Conservation (phyloP, 208 protist species). For the Entamoeba histolytica region DNA sequence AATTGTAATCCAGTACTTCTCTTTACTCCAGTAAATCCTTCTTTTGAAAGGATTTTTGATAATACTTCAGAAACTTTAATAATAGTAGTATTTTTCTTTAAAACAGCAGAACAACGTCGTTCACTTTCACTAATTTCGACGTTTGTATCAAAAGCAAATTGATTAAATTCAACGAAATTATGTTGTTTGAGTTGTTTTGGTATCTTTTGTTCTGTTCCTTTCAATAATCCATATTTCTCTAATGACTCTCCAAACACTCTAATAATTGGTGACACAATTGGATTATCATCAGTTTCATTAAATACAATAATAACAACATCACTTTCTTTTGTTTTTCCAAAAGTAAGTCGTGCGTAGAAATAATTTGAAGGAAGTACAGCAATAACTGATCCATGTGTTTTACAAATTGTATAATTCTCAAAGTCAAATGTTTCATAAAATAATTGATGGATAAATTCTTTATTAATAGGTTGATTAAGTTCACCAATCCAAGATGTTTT, state of each 20-base stretch:
- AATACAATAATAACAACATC: neutral
- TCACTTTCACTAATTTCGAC: neutral
- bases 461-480: neutral
- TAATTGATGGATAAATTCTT: neutral
- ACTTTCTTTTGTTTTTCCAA: neutral
- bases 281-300: neutral
- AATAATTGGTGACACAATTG: neutral
- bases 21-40: neutral
- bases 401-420: neutral
- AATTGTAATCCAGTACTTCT: neutral
- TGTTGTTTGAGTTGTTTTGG: neutral
- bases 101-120: neutral
- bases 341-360: neutral
- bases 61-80: neutral
- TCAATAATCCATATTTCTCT: neutral
- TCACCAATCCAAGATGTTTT: neutral
- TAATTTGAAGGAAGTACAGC: neutral
- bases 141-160: neutral
- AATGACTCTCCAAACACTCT: neutral
- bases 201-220: neutral
- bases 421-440: neutral
- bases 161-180: neutral
- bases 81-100: neutral
- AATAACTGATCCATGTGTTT: neutral
- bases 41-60: neutral